These are phyloP conservation scores for Sorghum bicolor DNA, from an alignment of 176 grass and related monocot species.

Conservation along the genomic window Sorghum_bicolor_NCBIv3 NC_012872.2:66567001-66567500, in stretches of 20 bases:
- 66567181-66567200: conserved; percentile 72
- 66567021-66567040: background rate
- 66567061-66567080: conserved; percentile 68
- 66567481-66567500: background rate
- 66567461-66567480: background rate
- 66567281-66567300: conserved; percentile 13
- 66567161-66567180: conserved; percentile 69
- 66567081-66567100: conserved; percentile 88
- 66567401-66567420: conserved; percentile 1
- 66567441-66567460: background rate
- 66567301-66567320: background rate
- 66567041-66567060: conserved; percentile 79
- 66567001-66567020: background rate
- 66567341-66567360: background rate
- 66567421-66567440: background rate
- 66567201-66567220: conserved; percentile 67
- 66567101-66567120: conserved; percentile 89
- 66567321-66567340: background rate
- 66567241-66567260: background rate
- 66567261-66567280: conserved; percentile 19
- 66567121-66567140: conserved; percentile 99
- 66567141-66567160: conserved; percentile 51
- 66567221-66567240: too few species aligned
- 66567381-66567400: background rate
- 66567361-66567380: background rate